Evolutionary conservation across 1,284 basidiomycete genomes (phyloP), one percentile per base, ranked within the genome.

Genomic region (Schizophyllum amplum): DNA sequence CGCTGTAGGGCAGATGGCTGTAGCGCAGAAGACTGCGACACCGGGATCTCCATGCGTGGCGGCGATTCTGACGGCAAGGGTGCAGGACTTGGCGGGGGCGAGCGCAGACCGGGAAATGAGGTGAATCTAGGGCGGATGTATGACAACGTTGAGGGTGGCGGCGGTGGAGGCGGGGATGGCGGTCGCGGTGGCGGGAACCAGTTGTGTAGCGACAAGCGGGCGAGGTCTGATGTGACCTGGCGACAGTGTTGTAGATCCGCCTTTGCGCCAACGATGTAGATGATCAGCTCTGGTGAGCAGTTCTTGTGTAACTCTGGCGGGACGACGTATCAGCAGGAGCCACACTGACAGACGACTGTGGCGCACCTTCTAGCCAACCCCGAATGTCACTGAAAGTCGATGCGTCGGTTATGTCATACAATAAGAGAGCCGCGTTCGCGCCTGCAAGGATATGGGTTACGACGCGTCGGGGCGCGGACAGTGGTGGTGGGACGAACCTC

Each of bases 341-440:
- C 11, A 9, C 15, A 50, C 13, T 2, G 48, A 50, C 48, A 21
- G 48, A 22, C 20, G 48, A 50, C 15, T 50, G 24, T 20, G 20
- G 48, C 65, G 58, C 60, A 86, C 91, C 94, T 75, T 94, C 90
- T 57, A 98, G 80, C 95, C 96, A 98, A 55, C 90, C 89, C 61
- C 88, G 82, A 61, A 98, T 84, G 70, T 97, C 95, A 60, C 92
- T 83, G 75, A 98, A 96, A 52, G 90, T 92, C 58, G 87, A 78
- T 63, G 83, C 79, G 72, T 92, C 92, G 66, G 97, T 99, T 65
- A 99, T 94, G 78, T 99, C 96, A 75, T 99, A 99, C 65, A 98
- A 84, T 61, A 98, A 82, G 55, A 99, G 84, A 24, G 97, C 96
- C 57, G 96, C 96, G 67, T 96, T 93, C 61, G 95, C 94, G 67